Conservation (phyloP, 78 protist genomes). For the Dictyostelium purpureum region DNA sequence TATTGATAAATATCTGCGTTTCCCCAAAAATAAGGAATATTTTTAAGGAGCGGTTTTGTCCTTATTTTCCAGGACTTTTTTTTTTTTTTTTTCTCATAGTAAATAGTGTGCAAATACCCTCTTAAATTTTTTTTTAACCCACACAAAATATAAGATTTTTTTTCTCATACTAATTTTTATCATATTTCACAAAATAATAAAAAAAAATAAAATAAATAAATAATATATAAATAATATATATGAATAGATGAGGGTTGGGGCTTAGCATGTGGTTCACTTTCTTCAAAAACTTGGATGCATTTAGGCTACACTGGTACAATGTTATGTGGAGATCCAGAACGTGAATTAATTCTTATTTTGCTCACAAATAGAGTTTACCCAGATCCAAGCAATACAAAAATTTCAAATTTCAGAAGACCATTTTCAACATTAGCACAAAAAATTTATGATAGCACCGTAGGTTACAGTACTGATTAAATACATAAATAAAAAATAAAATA, state of each 20-base stretch:
- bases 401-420: constrained; percentile 45
- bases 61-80: too few species aligned
- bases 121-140: background rate
- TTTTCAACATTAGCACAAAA: constrained; percentile 54
- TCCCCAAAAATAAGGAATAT: too few species aligned
- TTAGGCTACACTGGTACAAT: constrained; percentile 91
- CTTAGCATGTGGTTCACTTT: constrained; percentile 69
- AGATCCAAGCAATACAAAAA: background rate
- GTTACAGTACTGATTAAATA: too few species aligned
- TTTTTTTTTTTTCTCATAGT: too few species aligned
- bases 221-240: background rate
- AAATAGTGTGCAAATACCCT: too few species aligned
- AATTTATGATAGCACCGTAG: constrained; percentile 50
- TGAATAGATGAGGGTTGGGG: constrained; percentile 56
- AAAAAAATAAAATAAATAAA: background rate
- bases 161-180: background rate
- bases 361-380: constrained; percentile 85
- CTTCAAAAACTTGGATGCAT: constrained; percentile 86
- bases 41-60: too few species aligned
- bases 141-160: background rate
- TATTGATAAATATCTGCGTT: too few species aligned
- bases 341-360: constrained; percentile 48
- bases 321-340: constrained; percentile 85
- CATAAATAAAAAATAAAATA: too few species aligned
- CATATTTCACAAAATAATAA: background rate